Percentiles rank a stretch among this genome's conserved stretches.
Conservation (phyloP, 2,329 filamentous ascomycete genomes). For the Hymenoscyphus fraxineus region DNA sequence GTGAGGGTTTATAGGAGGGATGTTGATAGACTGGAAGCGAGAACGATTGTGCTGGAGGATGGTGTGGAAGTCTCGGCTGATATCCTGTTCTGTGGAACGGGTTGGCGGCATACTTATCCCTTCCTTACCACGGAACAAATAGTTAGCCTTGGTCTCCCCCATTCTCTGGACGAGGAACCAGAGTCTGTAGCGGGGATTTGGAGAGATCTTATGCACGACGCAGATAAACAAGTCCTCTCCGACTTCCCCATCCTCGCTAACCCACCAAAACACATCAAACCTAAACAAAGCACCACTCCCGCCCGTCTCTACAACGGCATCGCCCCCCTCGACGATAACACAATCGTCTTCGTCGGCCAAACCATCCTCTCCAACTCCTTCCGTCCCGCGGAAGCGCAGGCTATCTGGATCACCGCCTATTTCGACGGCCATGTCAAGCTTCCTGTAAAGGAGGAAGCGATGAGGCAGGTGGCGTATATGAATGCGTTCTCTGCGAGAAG, state of each 20-base stretch:
- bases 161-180: slow-evolving; percentile 19
- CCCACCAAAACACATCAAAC: background rate
- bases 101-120: slow-evolving; percentile 24
- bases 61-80: slow-evolving; percentile 17
- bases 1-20: background rate
- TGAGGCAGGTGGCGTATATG: slow-evolving; percentile 5
- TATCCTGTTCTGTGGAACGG: slow-evolving; percentile 29
- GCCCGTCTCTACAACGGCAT: slow-evolving; percentile 5
- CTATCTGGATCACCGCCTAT: slow-evolving; percentile 7
- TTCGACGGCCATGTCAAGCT: background rate
- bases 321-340: background rate
- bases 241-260: background rate
- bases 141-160: slow-evolving; percentile 25
- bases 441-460: background rate
- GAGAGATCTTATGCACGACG: slow-evolving; percentile 17
- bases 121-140: slow-evolving; percentile 25
- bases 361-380: background rate
- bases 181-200: slow-evolving; percentile 22
- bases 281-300: background rate
- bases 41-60: background rate
- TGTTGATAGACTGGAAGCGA: background rate
- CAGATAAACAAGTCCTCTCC: background rate
- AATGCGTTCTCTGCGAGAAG: slow-evolving; percentile 5
- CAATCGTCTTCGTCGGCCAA: slow-evolving; percentile 3
- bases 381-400: slow-evolving; percentile 2